These are phyloP conservation scores for Aspergillus ochraceoroseus DNA, from an alignment of 2,329 filamentous ascomycete species.

Conservation along the genomic window DNA sequence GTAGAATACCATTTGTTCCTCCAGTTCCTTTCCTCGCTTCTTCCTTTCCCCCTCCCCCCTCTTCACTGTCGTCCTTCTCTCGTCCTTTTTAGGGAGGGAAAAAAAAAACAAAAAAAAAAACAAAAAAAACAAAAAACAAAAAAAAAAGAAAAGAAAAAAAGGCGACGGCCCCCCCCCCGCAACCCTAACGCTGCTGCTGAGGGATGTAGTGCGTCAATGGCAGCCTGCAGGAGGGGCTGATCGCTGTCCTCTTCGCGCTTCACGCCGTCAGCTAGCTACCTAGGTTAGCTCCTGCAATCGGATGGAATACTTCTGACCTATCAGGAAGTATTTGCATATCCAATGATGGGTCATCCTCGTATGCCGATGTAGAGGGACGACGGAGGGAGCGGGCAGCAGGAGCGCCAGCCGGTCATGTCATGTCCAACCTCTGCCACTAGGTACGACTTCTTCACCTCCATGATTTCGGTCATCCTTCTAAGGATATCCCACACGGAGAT, in stretches of 20 bases:
- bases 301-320: constrained; percentile 2
- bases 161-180: background rate
- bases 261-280: too few species aligned
- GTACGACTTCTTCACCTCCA: too few species aligned
- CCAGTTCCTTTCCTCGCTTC: too few species aligned
- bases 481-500: background rate
- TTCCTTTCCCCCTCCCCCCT: too few species aligned
- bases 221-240: constrained; percentile 2
- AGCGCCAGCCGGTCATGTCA: background rate
- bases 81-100: background rate
- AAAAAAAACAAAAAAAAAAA: constrained; percentile 1
- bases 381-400: background rate
- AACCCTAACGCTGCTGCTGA: constrained; percentile 12
- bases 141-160: background rate
- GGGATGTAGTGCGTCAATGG: constrained; percentile 4
- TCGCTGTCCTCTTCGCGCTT: constrained; percentile 6
- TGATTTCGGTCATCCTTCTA: background rate
- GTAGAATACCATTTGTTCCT: too few species aligned
- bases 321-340: background rate
- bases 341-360: background rate
- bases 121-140: constrained; percentile 2
- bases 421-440: constrained; percentile 2
- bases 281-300: constrained; percentile 8
- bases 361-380: background rate
- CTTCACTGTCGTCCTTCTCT: too few species aligned